Conservation (phyloP, 2,329 filamentous ascomycete genomes). For the Alternaria arborescens region DNA sequence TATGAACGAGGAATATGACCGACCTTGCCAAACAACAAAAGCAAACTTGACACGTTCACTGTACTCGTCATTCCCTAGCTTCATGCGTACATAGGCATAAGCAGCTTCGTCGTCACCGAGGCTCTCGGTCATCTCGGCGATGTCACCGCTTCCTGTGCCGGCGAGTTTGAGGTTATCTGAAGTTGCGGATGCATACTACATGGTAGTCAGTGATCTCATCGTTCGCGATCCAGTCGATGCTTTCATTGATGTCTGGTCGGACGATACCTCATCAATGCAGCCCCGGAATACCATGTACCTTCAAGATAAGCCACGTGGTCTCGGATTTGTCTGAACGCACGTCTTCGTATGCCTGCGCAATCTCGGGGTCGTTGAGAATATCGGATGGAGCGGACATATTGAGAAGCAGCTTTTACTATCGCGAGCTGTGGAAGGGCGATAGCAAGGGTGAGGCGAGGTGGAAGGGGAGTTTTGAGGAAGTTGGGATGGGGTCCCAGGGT, state of each 20-base stretch:
- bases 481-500: slow-evolving; percentile 18
- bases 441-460: slow-evolving; percentile 2
- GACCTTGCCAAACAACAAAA: slow-evolving; percentile 74
- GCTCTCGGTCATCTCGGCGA: slow-evolving; percentile 64
- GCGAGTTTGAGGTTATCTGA: slow-evolving; percentile 67
- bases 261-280: not conserved
- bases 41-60: slow-evolving; percentile 73
- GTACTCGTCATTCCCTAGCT: slow-evolving; percentile 77
- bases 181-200: slow-evolving; percentile 50
- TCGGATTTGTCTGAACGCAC: slow-evolving; percentile 72
- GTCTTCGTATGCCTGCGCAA: slow-evolving; percentile 70
- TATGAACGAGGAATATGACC: slow-evolving; percentile 50
- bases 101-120: slow-evolving; percentile 69
- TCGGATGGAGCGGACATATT: slow-evolving; percentile 42
- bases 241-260: not conserved
- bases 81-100: slow-evolving; percentile 66
- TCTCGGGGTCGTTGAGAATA: slow-evolving; percentile 59
- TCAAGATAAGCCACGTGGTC: slow-evolving; percentile 73
- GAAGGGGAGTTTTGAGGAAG: slow-evolving; percentile 17
- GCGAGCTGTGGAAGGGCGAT: not conserved
- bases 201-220: not conserved
- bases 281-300: slow-evolving; percentile 53
- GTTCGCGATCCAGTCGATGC: not conserved
- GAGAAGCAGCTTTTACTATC: not conserved
- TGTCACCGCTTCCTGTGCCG: slow-evolving; percentile 67